Conservation (phyloP, 495 filamentous ascomycete genomes). For the Xylaria castorea region DNA sequence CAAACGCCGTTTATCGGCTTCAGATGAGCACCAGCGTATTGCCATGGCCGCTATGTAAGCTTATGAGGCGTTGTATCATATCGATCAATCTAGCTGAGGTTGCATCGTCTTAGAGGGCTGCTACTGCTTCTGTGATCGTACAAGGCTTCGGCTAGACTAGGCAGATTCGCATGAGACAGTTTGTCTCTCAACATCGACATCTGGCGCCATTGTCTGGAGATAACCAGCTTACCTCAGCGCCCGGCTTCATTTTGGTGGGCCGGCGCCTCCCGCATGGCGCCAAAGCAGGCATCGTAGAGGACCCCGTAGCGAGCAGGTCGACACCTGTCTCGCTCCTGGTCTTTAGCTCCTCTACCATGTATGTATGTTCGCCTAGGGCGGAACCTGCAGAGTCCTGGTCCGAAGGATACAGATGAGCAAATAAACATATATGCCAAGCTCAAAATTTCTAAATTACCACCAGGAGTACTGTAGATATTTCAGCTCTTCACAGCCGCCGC, state of each 20-base stretch:
- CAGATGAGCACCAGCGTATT: not conserved
- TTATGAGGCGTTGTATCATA: conserved; percentile 16
- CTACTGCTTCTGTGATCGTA: not conserved
- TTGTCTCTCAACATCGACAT: not conserved
- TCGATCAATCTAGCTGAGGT: not conserved
- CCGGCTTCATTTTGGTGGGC: not conserved
- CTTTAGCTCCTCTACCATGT: conserved; percentile 2
- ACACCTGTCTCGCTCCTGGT: not conserved
- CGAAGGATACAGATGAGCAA: not conserved
- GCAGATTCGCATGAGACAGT: not conserved
- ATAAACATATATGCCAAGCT: not conserved
- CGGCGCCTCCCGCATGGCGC: conserved; percentile 16
- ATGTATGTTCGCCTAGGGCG: no score
- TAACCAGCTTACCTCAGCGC: conserved; percentile 16
- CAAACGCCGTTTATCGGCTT: conserved; percentile 7
- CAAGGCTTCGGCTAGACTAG: not conserved
- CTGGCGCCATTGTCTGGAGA: not conserved
- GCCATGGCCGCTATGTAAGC: conserved; percentile 8
- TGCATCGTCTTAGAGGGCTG: not conserved
- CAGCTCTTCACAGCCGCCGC: not conserved
- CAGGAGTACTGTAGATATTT: not conserved
- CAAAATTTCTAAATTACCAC: not conserved
- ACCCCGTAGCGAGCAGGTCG: conserved; percentile 7
- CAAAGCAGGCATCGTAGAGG: not conserved
- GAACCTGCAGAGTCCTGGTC: not conserved